Conservation (phyloP, 306 rosid species). For the Cicer arietinum region DNA sequence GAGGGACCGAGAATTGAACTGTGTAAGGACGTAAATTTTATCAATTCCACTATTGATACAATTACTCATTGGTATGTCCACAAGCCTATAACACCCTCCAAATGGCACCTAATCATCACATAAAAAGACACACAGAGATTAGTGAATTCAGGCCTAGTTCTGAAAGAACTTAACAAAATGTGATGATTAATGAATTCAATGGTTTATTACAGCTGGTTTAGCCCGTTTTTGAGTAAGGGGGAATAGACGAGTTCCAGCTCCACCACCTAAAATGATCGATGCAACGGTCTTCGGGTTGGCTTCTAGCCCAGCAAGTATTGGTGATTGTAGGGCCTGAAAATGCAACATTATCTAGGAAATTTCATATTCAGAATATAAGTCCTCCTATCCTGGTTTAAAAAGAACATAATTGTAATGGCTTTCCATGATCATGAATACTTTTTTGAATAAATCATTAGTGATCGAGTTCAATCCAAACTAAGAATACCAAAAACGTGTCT, state of each 20-base stretch:
- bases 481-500: conserved; percentile 13
- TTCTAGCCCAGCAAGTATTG: conserved; percentile 43
- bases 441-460: background rate
- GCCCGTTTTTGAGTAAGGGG: conserved; percentile 66
- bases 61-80: conserved; percentile 64
- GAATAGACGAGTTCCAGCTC: conserved; percentile 63
- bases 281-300: conserved; percentile 57
- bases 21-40: conserved; percentile 62
- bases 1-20: conserved; percentile 61
- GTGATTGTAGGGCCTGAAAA: conserved; percentile 56
- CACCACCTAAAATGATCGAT: conserved; percentile 64
- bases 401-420: background rate
- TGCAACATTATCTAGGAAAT: conserved; percentile 12
- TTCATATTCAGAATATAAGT: conserved; percentile 31
- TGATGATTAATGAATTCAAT: conserved; percentile 5
- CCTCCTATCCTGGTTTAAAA: background rate
- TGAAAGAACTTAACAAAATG: conserved; percentile 16
- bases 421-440: conserved; percentile 16
- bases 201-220: conserved; percentile 61
- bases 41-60: conserved; percentile 63
- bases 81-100: conserved; percentile 64
- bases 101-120: conserved; percentile 58
- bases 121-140: conserved; percentile 21
- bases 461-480: conserved; percentile 19
- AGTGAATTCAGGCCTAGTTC: conserved; percentile 33